Base-by-base conservation (phyloP, 2,329 filamentous ascomycete genomes). In the Penicillium sp. region DNA sequence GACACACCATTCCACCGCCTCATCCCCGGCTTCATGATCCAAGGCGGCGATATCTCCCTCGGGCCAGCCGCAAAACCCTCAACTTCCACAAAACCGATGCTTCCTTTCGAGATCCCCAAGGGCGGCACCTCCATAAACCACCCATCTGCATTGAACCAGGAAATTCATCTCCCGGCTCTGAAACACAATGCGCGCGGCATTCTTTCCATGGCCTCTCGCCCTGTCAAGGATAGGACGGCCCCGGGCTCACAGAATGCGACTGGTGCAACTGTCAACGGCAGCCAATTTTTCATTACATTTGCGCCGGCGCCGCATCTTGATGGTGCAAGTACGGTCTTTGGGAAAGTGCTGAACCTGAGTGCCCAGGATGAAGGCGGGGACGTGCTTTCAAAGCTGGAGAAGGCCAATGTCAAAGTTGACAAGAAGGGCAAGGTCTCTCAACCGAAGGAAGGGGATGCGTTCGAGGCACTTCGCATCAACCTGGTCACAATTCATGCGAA, bases 251-350 rank as follows among this genome's bases (percentile, higher is more conserved):
- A 69, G 26, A 63, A 64, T 27, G 67, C 68, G 16, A 65, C 62
- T 6, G 68, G 69, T 0, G 42, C 60, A 3, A 65, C 67, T 1
- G 62, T 70, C 23, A 82, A 82, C 52, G 78, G 77, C 0, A 78
- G 75, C 45, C 81, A 85, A 59, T 85, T 85, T 68, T 85, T 84
- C 64, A 73, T 85, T 38, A 79, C 77, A 0, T 78, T 82, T 59
- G 79, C 77, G 18, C 68, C 80, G 1, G 79, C 81, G 11, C 74
- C 80, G 44, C 81, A 84, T 72, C 65, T 85, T 28, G 81, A 84
- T 62, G 81, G 81, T 6, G 79, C 81, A 61, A 85, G 84, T 59
- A 83, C 81, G 0, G 80, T 84, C 1, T 85, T 85, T 66, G 81
- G 81, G 11, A 76, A 78, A 53, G 73, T 85, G 14, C 64, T 85